A percentile compares a stretch with the other conserved stretches of the same genome.
These are phyloP conservation scores for Gilbertella persicaria DNA, from an alignment of 371 early-diverging fungal species.

Conservation along the genomic window DNA sequence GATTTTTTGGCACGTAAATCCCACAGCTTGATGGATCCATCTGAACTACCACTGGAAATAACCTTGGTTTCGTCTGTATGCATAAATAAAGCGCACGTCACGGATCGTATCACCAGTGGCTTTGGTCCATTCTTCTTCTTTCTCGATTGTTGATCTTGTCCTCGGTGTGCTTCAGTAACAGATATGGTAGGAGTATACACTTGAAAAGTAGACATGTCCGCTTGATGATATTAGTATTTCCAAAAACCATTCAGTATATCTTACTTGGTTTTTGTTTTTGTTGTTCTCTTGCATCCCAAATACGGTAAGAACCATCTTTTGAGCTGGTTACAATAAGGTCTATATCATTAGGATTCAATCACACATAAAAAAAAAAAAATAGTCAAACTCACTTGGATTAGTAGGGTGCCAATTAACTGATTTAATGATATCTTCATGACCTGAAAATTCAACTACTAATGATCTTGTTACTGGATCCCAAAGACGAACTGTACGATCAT, in stretches of 20 bases:
- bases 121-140: conserved; percentile 2
- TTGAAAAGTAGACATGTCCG: conserved; percentile 10
- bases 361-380: neutral
- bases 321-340: conserved; percentile 63
- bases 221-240: neutral
- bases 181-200: conserved; percentile 28
- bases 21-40: conserved; percentile 61
- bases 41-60: conserved; percentile 59
- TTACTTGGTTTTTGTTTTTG: conserved; percentile 6
- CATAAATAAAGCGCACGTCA: conserved; percentile 58
- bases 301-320: conserved; percentile 62
- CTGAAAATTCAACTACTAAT: conserved; percentile 45
- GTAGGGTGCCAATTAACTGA: conserved; percentile 54
- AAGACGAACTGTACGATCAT: conserved; percentile 58
- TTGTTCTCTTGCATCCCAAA: conserved; percentile 66
- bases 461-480: conserved; percentile 62
- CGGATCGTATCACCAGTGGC: conserved; percentile 36
- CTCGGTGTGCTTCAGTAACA: conserved; percentile 22
- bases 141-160: conserved; percentile 22
- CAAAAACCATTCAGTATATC: neutral
- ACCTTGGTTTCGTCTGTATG: conserved; percentile 35
- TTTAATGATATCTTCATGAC: conserved; percentile 59
- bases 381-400: conserved; percentile 16
- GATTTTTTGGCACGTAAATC: conserved; percentile 39
- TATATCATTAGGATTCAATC: conserved; percentile 22